Evolutionary conservation across 2,329 filamentous ascomycete genomes (phyloP).

Genomic region (Calonectria pseudoreteaudii): DNA sequence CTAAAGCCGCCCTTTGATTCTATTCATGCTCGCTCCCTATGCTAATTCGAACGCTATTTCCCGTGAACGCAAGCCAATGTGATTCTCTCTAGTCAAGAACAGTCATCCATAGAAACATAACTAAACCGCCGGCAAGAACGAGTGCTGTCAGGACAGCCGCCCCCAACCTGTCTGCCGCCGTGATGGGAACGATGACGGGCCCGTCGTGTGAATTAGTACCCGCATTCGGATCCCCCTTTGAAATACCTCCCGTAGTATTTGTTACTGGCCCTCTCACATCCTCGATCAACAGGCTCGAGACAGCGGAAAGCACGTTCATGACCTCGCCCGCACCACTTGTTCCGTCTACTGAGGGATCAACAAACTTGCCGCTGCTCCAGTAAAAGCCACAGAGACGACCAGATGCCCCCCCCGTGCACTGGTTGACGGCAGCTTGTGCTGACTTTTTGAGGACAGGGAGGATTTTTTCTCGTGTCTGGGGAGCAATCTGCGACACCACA

Average conservation of each 20-base stretch:
- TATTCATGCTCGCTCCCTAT: not conserved
- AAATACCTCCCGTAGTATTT: conserved; percentile 63
- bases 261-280: conserved; percentile 56
- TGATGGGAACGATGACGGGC: conserved; percentile 49
- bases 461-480: conserved; percentile 66
- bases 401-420: conserved; percentile 70
- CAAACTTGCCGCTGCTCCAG: conserved; percentile 64
- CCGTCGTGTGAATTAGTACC: conserved; percentile 50
- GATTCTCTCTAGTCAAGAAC: conserved; percentile 36
- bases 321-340: conserved; percentile 70
- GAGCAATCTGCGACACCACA: conserved; percentile 69
- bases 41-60: not conserved
- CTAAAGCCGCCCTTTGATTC: not conserved
- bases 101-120: conserved; percentile 65
- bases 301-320: conserved; percentile 68
- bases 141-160: conserved; percentile 62
- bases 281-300: conserved; percentile 62
- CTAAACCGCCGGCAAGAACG: conserved; percentile 54
- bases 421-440: conserved; percentile 68
- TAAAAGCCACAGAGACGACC: conserved; percentile 73
- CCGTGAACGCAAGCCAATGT: not conserved
- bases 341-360: conserved; percentile 62
- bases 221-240: conserved; percentile 55
- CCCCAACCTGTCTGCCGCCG: conserved; percentile 59
- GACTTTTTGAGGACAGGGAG: conserved; percentile 69